Evolutionary conservation across 352 stramenopile genomes (phyloP).

Genomic region (Pythium apleroticum): DNA sequence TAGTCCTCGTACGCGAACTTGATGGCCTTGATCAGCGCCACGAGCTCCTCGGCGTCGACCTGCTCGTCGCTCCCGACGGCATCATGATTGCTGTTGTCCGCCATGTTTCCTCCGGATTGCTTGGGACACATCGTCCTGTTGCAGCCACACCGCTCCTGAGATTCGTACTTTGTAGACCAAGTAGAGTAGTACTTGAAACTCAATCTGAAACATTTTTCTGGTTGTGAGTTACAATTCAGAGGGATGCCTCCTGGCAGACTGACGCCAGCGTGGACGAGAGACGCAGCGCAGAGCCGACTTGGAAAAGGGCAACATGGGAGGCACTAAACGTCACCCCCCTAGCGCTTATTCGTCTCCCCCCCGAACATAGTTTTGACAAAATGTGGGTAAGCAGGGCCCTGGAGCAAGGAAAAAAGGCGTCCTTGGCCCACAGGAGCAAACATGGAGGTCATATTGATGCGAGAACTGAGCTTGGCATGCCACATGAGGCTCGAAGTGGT

Average conservation of each 20-base stretch:
- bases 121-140: too few relatives aligned
- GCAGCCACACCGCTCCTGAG: background rate
- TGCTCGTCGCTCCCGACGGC: constrained; percentile 22
- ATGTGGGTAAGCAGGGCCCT: too few relatives aligned
- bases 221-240: background rate
- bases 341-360: too few relatives aligned
- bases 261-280: constrained; percentile 24
- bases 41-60: constrained; percentile 77
- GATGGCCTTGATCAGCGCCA: constrained; percentile 83
- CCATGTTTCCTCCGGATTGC: constrained; percentile 15
- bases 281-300: background rate
- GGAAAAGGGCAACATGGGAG: too few relatives aligned
- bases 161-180: background rate
- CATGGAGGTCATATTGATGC: too few relatives aligned
- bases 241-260: constrained; percentile 15
- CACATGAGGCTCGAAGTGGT: too few relatives aligned
- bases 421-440: too few relatives aligned
- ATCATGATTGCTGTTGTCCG: constrained; percentile 5
- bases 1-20: constrained; percentile 86
- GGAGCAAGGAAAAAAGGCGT: too few relatives aligned
- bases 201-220: background rate
- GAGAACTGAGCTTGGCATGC: too few relatives aligned
- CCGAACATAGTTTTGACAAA: too few relatives aligned
- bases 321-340: too few relatives aligned
- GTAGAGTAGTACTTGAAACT: constrained; percentile 5